Base-by-base conservation (phyloP, 176 grass and related monocot species). In the Zea luxurians region DNA sequence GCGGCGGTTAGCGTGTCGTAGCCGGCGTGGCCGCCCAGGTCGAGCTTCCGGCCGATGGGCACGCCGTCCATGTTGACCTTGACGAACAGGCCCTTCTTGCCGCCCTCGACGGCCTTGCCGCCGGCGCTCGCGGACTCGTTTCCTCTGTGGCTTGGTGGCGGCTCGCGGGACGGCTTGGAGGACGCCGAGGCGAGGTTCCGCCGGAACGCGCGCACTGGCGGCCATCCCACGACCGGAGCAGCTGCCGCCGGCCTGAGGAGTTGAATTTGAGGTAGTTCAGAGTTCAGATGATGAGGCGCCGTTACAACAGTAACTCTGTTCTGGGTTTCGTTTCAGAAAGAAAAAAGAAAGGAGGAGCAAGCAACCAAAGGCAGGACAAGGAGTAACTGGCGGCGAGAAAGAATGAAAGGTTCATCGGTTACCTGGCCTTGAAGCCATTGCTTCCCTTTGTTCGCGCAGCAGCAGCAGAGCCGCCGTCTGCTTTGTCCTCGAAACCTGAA, bases 11-110 rank as follows among this genome's bases (percentile, higher is more conserved):
- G 94, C 79, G 76, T 86, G 52, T 81, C 86, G 48, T 97, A 97
- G 83, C 84, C 73, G 70, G 53, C 68, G 41, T 88, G 73, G 54
- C 79, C 82, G 66, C 68, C 68, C 8, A 97, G 77, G 68, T 97
- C 86, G 27, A 97, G 68, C 90, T 97, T 97, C 55, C 94, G 79
- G 72, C 94, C 91, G 68, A 97, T 97, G 21, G 91, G 94, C 61
- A 97, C 68, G 73, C 94, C 94, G 57, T 97, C 91, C 91, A 97
- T 93, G 87, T 93, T 97, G 38, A 97, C 70, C 83, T 97, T 97
- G 10, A 97, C 84, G 82, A 93, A 89, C 18, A 78, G 53, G 38
- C 84, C 83, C 75, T 89, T 93, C 2, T 63, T 57, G 47, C 50
- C 48, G 59, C 66, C 49, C 54, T 85, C 85, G 4, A 20, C 44